phyloP scores from a whole-genome alignment of 106 monocot species.

The Iris macrosiphon region DNA sequence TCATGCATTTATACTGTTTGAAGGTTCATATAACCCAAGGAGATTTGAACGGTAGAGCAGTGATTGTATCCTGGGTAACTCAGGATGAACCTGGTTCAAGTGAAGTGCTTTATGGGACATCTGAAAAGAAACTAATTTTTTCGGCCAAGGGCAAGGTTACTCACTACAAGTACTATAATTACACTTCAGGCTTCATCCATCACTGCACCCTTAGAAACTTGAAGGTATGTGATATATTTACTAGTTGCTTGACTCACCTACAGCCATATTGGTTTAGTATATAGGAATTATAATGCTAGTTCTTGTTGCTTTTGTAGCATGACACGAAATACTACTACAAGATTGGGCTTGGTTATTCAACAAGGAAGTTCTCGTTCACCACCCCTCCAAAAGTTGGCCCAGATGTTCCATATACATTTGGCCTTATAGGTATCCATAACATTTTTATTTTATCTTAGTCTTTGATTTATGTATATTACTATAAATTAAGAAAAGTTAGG shows the following conservation, averaged over 20 bases:
- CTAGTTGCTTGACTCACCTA: too few species aligned
- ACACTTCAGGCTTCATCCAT: constrained; percentile 49
- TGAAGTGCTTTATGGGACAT: constrained; percentile 17
- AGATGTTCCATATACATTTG: constrained; percentile 17
- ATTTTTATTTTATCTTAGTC: too few species aligned
- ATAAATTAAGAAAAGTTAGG: too few species aligned
- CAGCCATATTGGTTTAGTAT: too few species aligned
- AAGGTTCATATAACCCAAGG: constrained; percentile 89
- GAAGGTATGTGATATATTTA: too few species aligned
- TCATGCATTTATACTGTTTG: too few species aligned
- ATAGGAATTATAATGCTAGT: too few species aligned
- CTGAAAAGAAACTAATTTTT: constrained; percentile 3
- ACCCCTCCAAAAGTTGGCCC: constrained; percentile 39
- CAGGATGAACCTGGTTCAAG: constrained; percentile 19
- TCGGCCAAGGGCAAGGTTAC: constrained; percentile 9
- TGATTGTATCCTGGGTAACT: constrained; percentile 46
- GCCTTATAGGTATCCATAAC: constrained; percentile 4
- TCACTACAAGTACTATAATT: constrained; percentile 31
- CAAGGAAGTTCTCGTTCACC: constrained; percentile 28
- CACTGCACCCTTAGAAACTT: constrained; percentile 28
- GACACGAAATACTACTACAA: constrained; percentile 19
- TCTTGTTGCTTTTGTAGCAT: not conserved
- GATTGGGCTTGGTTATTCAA: constrained; percentile 14
- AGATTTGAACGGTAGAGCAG: constrained; percentile 15
- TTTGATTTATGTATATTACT: too few species aligned